Percentiles rank a stretch among this genome's conserved stretches.
Conservation (phyloP, 2,329 filamentous ascomycete species). For the Cladophialophora bantiana region DNA sequence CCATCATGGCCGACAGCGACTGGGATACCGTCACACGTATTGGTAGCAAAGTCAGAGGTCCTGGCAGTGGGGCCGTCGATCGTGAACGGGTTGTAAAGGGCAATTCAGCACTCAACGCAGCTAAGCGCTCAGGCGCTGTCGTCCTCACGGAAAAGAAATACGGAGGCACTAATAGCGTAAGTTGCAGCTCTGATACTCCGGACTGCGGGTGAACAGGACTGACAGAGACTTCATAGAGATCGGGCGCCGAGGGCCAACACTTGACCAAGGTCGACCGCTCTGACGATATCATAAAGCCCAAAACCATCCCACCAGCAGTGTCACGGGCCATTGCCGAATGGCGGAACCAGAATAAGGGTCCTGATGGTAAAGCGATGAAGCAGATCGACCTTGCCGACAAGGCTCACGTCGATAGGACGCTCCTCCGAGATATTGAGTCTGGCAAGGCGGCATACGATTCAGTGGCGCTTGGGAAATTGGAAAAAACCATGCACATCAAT, state of each 20-base stretch:
- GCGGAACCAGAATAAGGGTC: conserved; percentile 73
- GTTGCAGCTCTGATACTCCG: conserved; percentile 46
- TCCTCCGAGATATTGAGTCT: conserved; percentile 86
- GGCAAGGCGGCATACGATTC: conserved; percentile 81
- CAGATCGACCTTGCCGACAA: conserved; percentile 87
- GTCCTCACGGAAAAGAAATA: conserved; percentile 93
- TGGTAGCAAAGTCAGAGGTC: conserved; percentile 78
- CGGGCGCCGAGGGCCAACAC: conserved; percentile 78
- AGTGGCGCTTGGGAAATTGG: conserved; percentile 78
- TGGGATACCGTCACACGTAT: conserved; percentile 94
- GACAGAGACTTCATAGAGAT: conserved; percentile 50
- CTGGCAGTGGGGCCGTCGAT: conserved; percentile 61
- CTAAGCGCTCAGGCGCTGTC: conserved; percentile 77
- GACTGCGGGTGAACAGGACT: neutral
- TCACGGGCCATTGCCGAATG: conserved; percentile 82
- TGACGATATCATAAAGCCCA: conserved; percentile 97
- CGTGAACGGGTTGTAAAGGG: conserved; percentile 91
- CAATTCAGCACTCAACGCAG: conserved; percentile 84
- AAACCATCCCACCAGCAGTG: conserved; percentile 82
- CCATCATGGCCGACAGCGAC: conserved; percentile 54
- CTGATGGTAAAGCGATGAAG: conserved; percentile 66
- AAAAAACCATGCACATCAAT: conserved; percentile 86
- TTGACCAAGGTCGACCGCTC: conserved; percentile 97
- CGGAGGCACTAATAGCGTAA: conserved; percentile 77
- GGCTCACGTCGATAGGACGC: conserved; percentile 82